A percentile compares a stretch with the other conserved stretches of the same genome.
These are phyloP conservation scores for Moricandia arvensis DNA, from an alignment of 345 rosid species.

Conservation along the genomic window DNA sequence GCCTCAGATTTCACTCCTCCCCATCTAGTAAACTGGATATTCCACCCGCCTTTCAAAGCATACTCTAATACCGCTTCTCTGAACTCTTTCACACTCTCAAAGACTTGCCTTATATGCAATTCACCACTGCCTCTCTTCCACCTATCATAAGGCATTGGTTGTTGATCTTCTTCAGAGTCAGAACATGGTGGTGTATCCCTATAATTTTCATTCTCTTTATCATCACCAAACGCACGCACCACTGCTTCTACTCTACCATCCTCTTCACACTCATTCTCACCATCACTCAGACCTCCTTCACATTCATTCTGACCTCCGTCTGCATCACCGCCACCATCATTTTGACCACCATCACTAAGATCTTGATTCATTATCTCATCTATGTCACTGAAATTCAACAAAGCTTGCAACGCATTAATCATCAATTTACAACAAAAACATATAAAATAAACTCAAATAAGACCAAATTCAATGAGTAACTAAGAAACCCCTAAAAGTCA, in stretches of 20 bases:
- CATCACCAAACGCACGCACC: neutral
- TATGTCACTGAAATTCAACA: too few species aligned
- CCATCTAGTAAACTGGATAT: neutral
- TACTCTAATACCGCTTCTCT: neutral
- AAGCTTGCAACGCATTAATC: too few species aligned
- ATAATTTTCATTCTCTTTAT: too few species aligned
- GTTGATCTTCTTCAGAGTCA: neutral
- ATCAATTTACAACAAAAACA: neutral
- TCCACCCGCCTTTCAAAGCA: neutral
- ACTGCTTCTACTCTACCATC: too few species aligned
- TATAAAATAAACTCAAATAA: too few species aligned
- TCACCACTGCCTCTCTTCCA: neutral
- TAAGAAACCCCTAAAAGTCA: neutral
- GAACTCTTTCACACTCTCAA: neutral
- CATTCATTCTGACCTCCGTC: too few species aligned
- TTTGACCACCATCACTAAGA: too few species aligned
- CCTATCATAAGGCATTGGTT: neutral
- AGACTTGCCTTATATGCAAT: neutral
- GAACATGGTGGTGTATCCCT: neutral
- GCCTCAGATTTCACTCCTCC: neutral
- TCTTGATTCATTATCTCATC: too few species aligned
- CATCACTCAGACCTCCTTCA: too few species aligned
- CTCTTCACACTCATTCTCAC: too few species aligned
- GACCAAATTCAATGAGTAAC: neutral
- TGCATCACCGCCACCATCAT: too few species aligned